Evolutionary conservation across 306 rosid genomes (phyloP).

Genomic region (Vigna radiata): DNA sequence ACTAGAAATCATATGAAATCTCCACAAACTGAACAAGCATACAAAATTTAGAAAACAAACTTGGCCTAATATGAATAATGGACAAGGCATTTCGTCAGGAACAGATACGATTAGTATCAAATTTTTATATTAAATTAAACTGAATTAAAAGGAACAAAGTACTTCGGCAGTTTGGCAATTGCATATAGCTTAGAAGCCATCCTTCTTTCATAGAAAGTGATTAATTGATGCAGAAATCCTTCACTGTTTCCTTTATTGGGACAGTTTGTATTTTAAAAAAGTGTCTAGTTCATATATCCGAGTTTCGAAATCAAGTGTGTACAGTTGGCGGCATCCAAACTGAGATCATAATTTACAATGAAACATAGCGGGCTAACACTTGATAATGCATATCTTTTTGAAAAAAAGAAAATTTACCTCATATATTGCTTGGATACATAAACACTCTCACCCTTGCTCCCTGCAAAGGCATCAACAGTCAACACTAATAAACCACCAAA

Average conservation of each 20-base stretch:
- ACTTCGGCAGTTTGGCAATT: background rate
- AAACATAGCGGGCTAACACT: background rate
- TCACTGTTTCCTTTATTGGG: no score
- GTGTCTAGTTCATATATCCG: no score
- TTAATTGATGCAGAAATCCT: background rate
- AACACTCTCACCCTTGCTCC: slow-evolving; percentile 94
- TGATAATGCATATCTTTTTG: background rate
- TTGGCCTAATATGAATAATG: background rate
- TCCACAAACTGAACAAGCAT: background rate
- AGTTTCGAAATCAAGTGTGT: background rate
- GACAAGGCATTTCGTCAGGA: background rate
- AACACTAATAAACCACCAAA: slow-evolving; percentile 35
- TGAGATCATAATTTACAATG: background rate
- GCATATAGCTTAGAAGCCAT: background rate
- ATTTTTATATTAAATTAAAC: background rate
- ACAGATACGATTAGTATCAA: background rate
- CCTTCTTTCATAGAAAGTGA: background rate
- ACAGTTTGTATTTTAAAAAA: background rate
- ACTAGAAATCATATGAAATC: background rate
- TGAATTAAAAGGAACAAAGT: no score
- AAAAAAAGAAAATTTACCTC: slow-evolving; percentile 53
- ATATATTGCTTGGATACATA: slow-evolving; percentile 96
- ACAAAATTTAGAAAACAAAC: background rate
- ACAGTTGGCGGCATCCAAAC: background rate
- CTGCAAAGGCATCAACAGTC: slow-evolving; percentile 48